Evolutionary conservation across 768 basidiomycete genomes (phyloP), one percentile per base, ranked within the genome.

Genomic region (Neoboletus subvelutipes): DNA sequence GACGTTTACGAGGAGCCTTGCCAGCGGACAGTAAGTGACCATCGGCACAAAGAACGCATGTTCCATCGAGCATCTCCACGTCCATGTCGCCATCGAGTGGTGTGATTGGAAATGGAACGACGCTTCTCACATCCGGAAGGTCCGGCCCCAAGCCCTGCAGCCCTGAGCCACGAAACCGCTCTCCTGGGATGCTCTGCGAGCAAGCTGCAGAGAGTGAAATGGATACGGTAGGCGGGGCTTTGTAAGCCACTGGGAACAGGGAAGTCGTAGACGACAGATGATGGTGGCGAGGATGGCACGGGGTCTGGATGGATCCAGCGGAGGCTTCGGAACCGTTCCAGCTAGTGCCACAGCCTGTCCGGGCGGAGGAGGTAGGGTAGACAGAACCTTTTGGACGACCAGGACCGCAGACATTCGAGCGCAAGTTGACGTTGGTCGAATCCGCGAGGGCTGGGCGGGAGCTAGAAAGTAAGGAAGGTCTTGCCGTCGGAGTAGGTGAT

Each of bases 181-280:
- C 42, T 29, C 51, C 52, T 8, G 54, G 51, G 3, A 51, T 40
- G 13, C 36, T 61, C 49, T 63, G 72, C 48, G 69, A 71, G 22
- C 69, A 63, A 37, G 67, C 69, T 24, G 70, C 75, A 45, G 76
- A 73, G 45, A 77, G 60, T 0, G 74, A 76, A 45, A 77, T 64
- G 7, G 71, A 76, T 26, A 77, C 70, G 1, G 76, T 77, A 6
- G 76, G 73, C 5, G 69, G 67, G 11, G 75, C 75, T 52, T 77
- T 77, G 55, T 45, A 59, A n/a, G 67, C 54, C 41, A 64, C 57
- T 0, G 45, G 55, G 48, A 66, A 74, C 20, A 55, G 60, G n/a
- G 65, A 63, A 20, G 55, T 37, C 9, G 57, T 26, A 28, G 54
- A 34, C 11, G 58, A 48, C 13, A 48, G 37, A 47, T 50, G 39